These are phyloP conservation scores for Eudorina sp. DNA, from an alignment of 139 green algal species.

Conservation along the genomic window DNA sequence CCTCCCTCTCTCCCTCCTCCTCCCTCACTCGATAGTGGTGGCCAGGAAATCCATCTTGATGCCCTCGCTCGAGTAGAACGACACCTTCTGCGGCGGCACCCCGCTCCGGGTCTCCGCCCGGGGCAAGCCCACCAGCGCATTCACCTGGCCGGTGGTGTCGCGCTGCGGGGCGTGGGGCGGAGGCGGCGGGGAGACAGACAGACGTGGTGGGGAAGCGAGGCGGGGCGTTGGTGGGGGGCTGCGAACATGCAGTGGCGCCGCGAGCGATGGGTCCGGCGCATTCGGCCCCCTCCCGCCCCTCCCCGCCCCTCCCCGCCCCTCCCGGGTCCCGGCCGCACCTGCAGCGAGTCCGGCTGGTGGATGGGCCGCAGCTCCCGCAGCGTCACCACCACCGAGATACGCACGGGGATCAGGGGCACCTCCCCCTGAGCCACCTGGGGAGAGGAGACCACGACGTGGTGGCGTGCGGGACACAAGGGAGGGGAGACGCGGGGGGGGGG, in stretches of 20 bases:
- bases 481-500: too few species aligned
- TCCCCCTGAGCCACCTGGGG: slow-evolving; percentile 29
- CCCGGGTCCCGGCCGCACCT: too few species aligned
- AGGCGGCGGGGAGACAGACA: not conserved
- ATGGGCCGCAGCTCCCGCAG: slow-evolving; percentile 62
- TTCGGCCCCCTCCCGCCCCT: too few species aligned
- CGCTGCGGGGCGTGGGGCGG: not conserved
- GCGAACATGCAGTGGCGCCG: not conserved
- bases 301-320: too few species aligned
- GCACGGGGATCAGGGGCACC: slow-evolving; percentile 50
- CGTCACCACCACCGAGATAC: slow-evolving; percentile 58
- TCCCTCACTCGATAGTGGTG: slow-evolving; percentile 52
- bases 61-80: slow-evolving; percentile 54
- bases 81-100: slow-evolving; percentile 56
- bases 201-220: not conserved
- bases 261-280: not conserved
- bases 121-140: slow-evolving; percentile 39
- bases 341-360: slow-evolving; percentile 18
- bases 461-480: too few species aligned
- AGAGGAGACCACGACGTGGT: not conserved
- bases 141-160: slow-evolving; percentile 54
- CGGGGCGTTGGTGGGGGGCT: not conserved
- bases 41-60: slow-evolving; percentile 56
- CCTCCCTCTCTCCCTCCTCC: not conserved
- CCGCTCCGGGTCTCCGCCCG: slow-evolving; percentile 14